Evolutionary conservation across 352 stramenopile genomes (phyloP).

Genomic region (Phytophthora agathidicida): DNA sequence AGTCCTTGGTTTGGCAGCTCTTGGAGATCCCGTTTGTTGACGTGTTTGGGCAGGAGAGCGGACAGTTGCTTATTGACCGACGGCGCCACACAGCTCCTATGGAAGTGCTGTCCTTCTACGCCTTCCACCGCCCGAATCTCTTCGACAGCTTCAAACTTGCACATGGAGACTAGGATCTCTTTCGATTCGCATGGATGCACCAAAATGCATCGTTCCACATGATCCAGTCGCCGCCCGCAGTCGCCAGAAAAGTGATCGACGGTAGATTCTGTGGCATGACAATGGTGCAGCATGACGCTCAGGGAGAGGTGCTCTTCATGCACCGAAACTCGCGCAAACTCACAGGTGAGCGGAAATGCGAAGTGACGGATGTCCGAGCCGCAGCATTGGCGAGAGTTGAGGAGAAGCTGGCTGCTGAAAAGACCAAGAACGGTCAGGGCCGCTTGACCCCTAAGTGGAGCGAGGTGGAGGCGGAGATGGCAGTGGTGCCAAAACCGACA

Average conservation of each 20-base stretch:
- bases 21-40: slow-evolving; percentile 45
- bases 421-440: slow-evolving; percentile 1
- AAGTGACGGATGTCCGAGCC: background rate
- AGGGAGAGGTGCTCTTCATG: slow-evolving; percentile 52
- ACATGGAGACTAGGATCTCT: slow-evolving; percentile 67
- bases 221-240: slow-evolving; percentile 44
- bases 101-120: slow-evolving; percentile 42
- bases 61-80: slow-evolving; percentile 57
- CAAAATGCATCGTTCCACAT: slow-evolving; percentile 54
- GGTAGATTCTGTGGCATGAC: slow-evolving; percentile 55
- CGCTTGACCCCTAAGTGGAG: slow-evolving; percentile 20
- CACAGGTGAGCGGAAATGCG: slow-evolving; percentile 9
- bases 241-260: slow-evolving; percentile 41
- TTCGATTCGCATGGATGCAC: slow-evolving; percentile 64
- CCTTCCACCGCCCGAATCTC: slow-evolving; percentile 46
- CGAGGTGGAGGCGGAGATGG: slow-evolving; percentile 23
- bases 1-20: slow-evolving; percentile 62
- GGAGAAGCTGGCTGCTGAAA: slow-evolving; percentile 14
- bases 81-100: slow-evolving; percentile 37
- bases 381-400: slow-evolving; percentile 16
- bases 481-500: slow-evolving; percentile 6
- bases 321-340: slow-evolving; percentile 63
- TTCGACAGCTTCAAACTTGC: slow-evolving; percentile 47
- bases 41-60: slow-evolving; percentile 75
- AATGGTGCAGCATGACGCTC: slow-evolving; percentile 51